These are phyloP conservation scores for Eucalyptus globulus DNA, from an alignment of 345 rosid genomes.

Conservation along the genomic window DNA sequence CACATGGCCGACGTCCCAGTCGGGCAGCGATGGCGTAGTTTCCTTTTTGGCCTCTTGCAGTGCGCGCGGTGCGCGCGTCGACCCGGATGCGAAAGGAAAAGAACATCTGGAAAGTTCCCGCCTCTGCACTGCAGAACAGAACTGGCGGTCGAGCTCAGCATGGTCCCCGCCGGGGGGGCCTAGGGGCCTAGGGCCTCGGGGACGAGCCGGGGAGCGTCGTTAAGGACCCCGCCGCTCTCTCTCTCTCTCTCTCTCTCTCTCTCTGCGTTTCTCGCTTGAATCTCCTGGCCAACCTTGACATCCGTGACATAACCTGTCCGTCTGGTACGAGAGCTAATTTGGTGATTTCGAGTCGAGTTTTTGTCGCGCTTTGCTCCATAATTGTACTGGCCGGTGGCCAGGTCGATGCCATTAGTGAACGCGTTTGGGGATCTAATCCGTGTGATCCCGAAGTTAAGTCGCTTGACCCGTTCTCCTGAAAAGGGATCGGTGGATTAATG, in stretches of 20 bases:
- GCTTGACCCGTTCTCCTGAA: neutral
- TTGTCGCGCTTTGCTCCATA: neutral
- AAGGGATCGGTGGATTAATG: neutral
- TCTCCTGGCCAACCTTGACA: neutral
- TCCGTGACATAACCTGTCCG: neutral
- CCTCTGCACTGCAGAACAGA: neutral
- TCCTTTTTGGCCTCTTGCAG: neutral
- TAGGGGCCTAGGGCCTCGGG: neutral
- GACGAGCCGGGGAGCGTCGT: neutral
- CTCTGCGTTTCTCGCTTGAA: neutral
- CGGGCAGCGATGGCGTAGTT: neutral
- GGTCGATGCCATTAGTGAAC: neutral
- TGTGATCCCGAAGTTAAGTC: neutral
- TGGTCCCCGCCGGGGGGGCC: neutral
- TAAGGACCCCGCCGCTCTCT: neutral
- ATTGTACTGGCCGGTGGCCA: neutral
- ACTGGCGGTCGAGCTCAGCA: neutral
- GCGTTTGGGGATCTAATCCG: neutral
- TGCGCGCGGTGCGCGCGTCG: neutral
- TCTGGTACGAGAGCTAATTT: neutral
- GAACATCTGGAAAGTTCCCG: neutral
- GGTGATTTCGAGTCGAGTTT: neutral
- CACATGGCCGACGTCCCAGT: neutral
- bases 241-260: neutral
- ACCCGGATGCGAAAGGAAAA: neutral